phyloP scores from a whole-genome alignment of 2,329 filamentous ascomycete species.

The Ampelomyces quisqualis region DNA sequence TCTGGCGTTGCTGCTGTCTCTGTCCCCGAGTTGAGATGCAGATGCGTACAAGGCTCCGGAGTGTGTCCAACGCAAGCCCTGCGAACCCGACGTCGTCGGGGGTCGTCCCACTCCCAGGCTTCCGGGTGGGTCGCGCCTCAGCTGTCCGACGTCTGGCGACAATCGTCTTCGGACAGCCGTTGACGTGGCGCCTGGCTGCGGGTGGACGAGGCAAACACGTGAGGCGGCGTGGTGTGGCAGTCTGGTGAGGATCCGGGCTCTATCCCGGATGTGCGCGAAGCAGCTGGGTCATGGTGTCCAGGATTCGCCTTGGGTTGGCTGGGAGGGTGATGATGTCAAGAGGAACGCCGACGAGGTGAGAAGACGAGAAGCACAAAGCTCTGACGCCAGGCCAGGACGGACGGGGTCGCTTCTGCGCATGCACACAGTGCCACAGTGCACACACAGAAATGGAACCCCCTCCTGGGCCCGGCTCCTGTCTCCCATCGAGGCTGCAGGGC shows the following conservation, averaged over 20 bases:
- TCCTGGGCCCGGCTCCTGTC: neutral
- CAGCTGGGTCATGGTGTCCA: slow-evolving; percentile 31
- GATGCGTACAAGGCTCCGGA: slow-evolving; percentile 10
- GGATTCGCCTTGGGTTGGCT: no score
- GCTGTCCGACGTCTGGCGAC: no score
- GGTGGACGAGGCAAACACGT: slow-evolving; percentile 24
- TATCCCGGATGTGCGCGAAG: slow-evolving; percentile 25
- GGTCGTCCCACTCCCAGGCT: no score
- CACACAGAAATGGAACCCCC: neutral
- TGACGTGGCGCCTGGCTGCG: slow-evolving; percentile 42
- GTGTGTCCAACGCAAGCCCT: slow-evolving; percentile 12
- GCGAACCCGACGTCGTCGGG: neutral
- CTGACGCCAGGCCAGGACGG: slow-evolving; percentile 6
- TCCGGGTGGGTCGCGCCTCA: no score
- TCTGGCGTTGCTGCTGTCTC: slow-evolving; percentile 20
- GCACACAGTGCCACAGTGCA: slow-evolving; percentile 17
- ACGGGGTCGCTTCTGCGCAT: slow-evolving; percentile 3
- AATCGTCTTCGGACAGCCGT: slow-evolving; percentile 21
- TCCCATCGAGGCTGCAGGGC: neutral
- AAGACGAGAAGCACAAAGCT: slow-evolving; percentile 22
- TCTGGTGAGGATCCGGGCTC: slow-evolving; percentile 3
- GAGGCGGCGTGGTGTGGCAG: slow-evolving; percentile 13
- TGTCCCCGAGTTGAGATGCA: slow-evolving; percentile 3
- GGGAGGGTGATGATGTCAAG: slow-evolving; percentile 26
- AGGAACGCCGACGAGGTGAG: slow-evolving; percentile 30